Conservation (phyloP, 192 early-diverging fungal species). For the Coemansia reversa region DNA sequence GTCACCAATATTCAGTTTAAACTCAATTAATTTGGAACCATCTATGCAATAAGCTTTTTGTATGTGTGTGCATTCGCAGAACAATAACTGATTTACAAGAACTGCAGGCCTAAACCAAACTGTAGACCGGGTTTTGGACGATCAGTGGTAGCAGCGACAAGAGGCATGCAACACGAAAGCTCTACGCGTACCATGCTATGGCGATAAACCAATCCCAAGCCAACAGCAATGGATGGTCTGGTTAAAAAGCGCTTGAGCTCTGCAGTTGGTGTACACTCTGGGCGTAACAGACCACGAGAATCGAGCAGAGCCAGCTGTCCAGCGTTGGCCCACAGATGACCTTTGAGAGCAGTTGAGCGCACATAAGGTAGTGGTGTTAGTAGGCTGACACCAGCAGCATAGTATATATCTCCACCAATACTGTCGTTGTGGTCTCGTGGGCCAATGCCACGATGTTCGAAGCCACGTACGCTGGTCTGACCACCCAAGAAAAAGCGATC, state of each 20-base stretch:
- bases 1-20: not conserved
- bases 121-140: conserved; percentile 74
- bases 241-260: conserved; percentile 50
- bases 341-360: conserved; percentile 62
- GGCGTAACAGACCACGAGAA: conserved; percentile 20
- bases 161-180: conserved; percentile 86
- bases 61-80: no score
- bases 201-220: conserved; percentile 81
- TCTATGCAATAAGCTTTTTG: not conserved
- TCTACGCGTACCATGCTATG: conserved; percentile 86
- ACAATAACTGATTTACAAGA: conserved; percentile 40
- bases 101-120: conserved; percentile 84
- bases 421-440: conserved; percentile 78
- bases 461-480: conserved; percentile 81
- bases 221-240: conserved; percentile 71
- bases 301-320: conserved; percentile 66
- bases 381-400: conserved; percentile 73
- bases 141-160: conserved; percentile 63
- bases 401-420: conserved; percentile 86
- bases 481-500: conserved; percentile 93
- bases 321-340: conserved; percentile 87
- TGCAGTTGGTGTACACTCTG: conserved; percentile 15
- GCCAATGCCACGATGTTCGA: conserved; percentile 83
- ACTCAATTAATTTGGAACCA: not conserved
- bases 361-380: conserved; percentile 80